Evolutionary conservation across 768 basidiomycete genomes (phyloP).

Genomic region (Hericium coralloides): DNA sequence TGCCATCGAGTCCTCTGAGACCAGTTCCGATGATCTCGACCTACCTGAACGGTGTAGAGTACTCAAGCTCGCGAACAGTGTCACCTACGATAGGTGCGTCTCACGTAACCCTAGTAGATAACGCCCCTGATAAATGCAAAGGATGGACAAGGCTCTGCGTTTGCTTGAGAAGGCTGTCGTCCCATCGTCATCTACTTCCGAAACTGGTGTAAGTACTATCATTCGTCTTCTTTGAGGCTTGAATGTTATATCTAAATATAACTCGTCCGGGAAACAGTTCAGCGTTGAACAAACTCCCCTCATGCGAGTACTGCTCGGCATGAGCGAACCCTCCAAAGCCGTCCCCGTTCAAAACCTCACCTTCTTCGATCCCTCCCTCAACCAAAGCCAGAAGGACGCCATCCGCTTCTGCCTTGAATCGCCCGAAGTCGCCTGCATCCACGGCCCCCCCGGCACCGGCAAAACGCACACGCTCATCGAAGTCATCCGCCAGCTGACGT

Average conservation of each 20-base stretch:
- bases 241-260: not conserved
- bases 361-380: slow-evolving; percentile 73
- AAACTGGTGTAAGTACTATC: slow-evolving; percentile 2
- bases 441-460: slow-evolving; percentile 98
- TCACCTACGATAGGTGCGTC: slow-evolving; percentile 76
- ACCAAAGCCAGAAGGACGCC: slow-evolving; percentile 78
- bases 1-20: slow-evolving; percentile 60
- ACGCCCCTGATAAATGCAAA: slow-evolving; percentile 18
- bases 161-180: slow-evolving; percentile 43
- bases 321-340: slow-evolving; percentile 36
- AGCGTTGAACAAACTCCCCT: slow-evolving; percentile 39
- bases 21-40: slow-evolving; percentile 56
- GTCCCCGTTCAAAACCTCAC: slow-evolving; percentile 31
- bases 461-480: slow-evolving; percentile 96
- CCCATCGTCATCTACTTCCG: slow-evolving; percentile 10
- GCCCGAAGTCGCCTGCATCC: slow-evolving; percentile 82
- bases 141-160: slow-evolving; percentile 82
- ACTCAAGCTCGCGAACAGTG: slow-evolving; percentile 85
- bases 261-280: not conserved
- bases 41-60: slow-evolving; percentile 80
- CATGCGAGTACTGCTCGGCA: slow-evolving; percentile 64
- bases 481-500: slow-evolving; percentile 76
- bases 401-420: slow-evolving; percentile 77
- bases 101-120: not conserved
- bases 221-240: not conserved